phyloP scores from a whole-genome alignment of 257 asterid species.

The Avicennia marina region DNA sequence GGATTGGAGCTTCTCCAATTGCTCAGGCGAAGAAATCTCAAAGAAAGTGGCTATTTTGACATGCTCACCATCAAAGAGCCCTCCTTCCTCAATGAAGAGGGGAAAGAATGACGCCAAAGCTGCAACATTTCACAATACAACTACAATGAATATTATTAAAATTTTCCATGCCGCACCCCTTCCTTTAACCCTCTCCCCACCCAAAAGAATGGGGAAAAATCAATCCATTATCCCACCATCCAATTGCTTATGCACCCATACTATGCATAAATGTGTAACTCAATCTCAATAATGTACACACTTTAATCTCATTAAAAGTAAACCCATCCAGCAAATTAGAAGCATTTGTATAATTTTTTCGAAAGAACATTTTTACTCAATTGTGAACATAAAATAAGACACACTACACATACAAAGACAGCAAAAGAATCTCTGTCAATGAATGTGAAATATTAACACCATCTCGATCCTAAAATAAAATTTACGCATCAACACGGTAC shows the following conservation, averaged over 20 bases:
- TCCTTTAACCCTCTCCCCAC: not conserved
- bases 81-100: constrained; percentile 61
- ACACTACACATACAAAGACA: not conserved
- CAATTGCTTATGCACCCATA: too few species aligned
- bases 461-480: not conserved
- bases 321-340: not conserved
- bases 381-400: not conserved
- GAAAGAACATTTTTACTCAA: not conserved
- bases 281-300: not conserved
- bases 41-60: constrained; percentile 45
- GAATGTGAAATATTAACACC: not conserved
- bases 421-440: not conserved
- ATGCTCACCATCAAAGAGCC: constrained; percentile 39
- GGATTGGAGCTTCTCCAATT: constrained; percentile 53
- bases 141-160: not conserved
- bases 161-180: not conserved
- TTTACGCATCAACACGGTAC: not conserved
- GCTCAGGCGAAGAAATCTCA: constrained; percentile 62
- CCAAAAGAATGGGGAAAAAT: too few species aligned
- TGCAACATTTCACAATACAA: constrained; percentile 36
- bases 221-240: too few species aligned
- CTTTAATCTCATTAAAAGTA: not conserved
- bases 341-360: not conserved
- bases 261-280: not conserved
- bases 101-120: constrained; percentile 64